phyloP scores from a whole-genome alignment of 2,329 filamentous ascomycete species.

The Neopestalotiopsis sp. region DNA sequence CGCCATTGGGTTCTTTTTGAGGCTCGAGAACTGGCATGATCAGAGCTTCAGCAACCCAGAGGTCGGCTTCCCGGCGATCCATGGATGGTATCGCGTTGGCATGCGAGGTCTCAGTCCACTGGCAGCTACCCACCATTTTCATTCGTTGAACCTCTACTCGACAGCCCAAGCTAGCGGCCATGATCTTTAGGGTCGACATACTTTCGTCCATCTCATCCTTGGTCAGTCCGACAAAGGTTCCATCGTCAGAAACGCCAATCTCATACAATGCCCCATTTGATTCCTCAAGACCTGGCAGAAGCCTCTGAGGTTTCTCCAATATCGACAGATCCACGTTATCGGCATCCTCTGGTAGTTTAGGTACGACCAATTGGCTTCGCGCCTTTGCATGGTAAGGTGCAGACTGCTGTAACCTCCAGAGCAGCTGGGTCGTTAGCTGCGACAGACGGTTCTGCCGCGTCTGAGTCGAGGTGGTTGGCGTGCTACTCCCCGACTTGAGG shows the following conservation, averaged over 20 bases:
- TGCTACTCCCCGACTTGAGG: slow-evolving; percentile 28
- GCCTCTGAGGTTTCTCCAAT: slow-evolving; percentile 56
- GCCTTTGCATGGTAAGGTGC: slow-evolving; percentile 87
- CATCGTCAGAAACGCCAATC: slow-evolving; percentile 95
- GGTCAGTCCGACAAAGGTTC: slow-evolving; percentile 84
- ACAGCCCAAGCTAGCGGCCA: slow-evolving; percentile 93
- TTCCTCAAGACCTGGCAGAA: slow-evolving; percentile 84
- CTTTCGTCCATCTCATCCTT: slow-evolving; percentile 94
- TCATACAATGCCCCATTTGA: slow-evolving; percentile 94
- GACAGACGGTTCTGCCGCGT: slow-evolving; percentile 84
- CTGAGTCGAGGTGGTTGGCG: slow-evolving; percentile 58
- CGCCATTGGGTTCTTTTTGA: slow-evolving; percentile 28
- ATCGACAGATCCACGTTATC: slow-evolving; percentile 44
- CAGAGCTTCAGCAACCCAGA: slow-evolving; percentile 90
- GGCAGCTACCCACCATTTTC: slow-evolving; percentile 84
- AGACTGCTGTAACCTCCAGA: slow-evolving; percentile 95
- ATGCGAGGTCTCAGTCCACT: slow-evolving; percentile 63
- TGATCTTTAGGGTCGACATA: slow-evolving; percentile 80
- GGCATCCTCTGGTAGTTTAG: slow-evolving; percentile 72
- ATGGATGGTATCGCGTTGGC: slow-evolving; percentile 33
- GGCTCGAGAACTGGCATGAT: slow-evolving; percentile 74
- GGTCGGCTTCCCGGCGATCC: slow-evolving; percentile 50
- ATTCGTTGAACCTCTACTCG: slow-evolving; percentile 80
- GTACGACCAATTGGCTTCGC: slow-evolving; percentile 75
- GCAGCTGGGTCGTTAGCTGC: slow-evolving; percentile 89